phyloP scores from a whole-genome alignment of 257 asterid genomes.

The Solanum raphanifolium region DNA sequence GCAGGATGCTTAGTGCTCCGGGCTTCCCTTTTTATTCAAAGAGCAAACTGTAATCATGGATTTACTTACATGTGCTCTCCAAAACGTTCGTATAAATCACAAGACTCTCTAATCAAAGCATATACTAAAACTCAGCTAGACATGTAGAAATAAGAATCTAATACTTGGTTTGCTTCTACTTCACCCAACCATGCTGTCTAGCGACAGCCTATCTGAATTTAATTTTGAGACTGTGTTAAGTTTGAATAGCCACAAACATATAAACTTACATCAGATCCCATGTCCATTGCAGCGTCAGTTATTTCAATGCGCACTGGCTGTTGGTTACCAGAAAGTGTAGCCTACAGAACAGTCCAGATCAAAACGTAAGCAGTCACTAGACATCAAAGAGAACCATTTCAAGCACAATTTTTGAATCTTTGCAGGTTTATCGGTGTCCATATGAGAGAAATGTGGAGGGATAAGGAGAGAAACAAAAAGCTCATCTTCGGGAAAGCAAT shows the following conservation, averaged over 20 bases:
- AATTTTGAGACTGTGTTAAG: not conserved
- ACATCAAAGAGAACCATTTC: not conserved
- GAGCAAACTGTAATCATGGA: not conserved
- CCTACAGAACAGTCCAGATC: conserved; percentile 26
- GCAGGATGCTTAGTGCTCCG: not conserved
- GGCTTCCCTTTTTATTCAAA: not conserved
- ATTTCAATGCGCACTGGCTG: conserved; percentile 90
- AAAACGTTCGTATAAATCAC: not conserved
- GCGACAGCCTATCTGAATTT: not conserved
- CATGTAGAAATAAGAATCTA: not conserved
- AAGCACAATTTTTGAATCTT: not conserved
- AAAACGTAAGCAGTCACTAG: not conserved
- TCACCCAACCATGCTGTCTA: not conserved
- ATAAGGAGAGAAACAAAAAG: not conserved
- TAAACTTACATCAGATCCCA: conserved; percentile 69
- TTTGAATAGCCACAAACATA: not conserved
- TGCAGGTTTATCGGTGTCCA: not conserved
- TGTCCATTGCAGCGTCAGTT: conserved; percentile 93
- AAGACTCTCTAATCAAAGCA: not conserved
- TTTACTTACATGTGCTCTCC: not conserved
- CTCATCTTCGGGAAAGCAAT: not conserved
- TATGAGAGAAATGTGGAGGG: not conserved
- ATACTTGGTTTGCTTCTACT: not conserved
- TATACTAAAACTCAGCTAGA: not conserved
- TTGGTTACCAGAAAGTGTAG: conserved; percentile 90